Evolutionary conservation across 164 flowering plant species (phyloP), one percentile per base, ranked within the genome.

Genomic region (Chimonanthus salicifolius): DNA sequence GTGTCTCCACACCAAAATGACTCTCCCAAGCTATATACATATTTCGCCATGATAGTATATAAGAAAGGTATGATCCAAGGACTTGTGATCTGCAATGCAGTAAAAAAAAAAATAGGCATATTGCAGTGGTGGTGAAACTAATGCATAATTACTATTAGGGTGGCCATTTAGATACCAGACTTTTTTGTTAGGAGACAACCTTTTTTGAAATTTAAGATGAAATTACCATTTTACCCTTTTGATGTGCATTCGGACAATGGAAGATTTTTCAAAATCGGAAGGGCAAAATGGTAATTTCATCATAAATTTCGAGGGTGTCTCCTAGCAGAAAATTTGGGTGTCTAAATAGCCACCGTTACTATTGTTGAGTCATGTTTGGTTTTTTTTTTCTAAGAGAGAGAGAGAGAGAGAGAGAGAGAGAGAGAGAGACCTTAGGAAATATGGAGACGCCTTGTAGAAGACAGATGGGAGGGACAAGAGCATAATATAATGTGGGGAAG

Each of bases 1-100:
- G 93, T 90, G 68, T 93, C 90, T 6, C 84, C 87, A 5, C 74
- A 70, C 70, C 74, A 78, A 1, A 90, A 76, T 63, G 76, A 84
- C 74, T 92, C 94, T 0, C 5, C 74, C 7, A 87, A 64, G 75
- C 88, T 82, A 33, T 72, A 83, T 15, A 33, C 48, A 72, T 71
- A 70, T 64, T 33, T 78, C 5, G 83, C 75, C 0, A 82, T 0
- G 8, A 82, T 78, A 72, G 87, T 83, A 72, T 82, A 92, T 0
- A 80, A 83, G 72, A 86, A 90, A 43, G 94, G 90, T 18, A 87
- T 51, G 76, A 88, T 73, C 97, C 97, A 90, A 2, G 76, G 83
- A 76, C 87, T 91, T 74, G 92, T 81, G 16, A 87, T 58, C 97
- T 91, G 85, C 72, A 60, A 3, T 11, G 45, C 13, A 43, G 8